Evolutionary conservation across 2,329 filamentous ascomycete genomes (phyloP).

Genomic region (Fusarium penzigii): DNA sequence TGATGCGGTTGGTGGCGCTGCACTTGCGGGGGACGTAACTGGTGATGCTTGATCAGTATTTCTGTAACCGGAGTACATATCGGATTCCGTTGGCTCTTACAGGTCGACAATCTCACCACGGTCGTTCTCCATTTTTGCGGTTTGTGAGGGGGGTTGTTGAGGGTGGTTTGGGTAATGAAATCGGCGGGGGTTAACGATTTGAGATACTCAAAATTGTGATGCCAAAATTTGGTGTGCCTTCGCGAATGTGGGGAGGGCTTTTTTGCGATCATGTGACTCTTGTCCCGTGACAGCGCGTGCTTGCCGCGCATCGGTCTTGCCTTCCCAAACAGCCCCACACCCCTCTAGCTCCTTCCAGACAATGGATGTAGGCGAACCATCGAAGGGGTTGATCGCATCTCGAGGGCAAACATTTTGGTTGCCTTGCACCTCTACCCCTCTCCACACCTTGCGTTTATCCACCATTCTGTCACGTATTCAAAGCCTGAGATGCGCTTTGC

Average conservation of each 20-base stretch:
- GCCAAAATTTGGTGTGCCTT: conserved; percentile 37
- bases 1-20: conserved; percentile 98
- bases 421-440: conserved; percentile 13
- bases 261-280: conserved; percentile 35
- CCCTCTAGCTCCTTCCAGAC: background rate
- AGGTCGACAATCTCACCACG: conserved; percentile 99
- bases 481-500: conserved; percentile 48
- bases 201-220: conserved; percentile 31
- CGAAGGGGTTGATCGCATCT: conserved; percentile 7
- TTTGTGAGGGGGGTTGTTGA: conserved; percentile 30
- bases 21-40: conserved; percentile 99
- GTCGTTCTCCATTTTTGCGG: conserved; percentile 97
- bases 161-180: conserved; percentile 32
- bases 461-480: conserved; percentile 33
- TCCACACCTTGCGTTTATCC: conserved; percentile 2
- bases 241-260: conserved; percentile 40
- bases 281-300: conserved; percentile 38
- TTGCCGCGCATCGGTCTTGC: conserved; percentile 26
- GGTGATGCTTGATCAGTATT: conserved; percentile 33
- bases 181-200: conserved; percentile 33
- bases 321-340: background rate
- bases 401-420: conserved; percentile 9
- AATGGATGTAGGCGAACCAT: conserved; percentile 2
- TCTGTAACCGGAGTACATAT: conserved; percentile 11
- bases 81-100: conserved; percentile 56